Evolutionary conservation across 768 basidiomycete genomes (phyloP), one percentile per base, ranked within the genome.

Genomic region (Macrolepiota dolichaula): DNA sequence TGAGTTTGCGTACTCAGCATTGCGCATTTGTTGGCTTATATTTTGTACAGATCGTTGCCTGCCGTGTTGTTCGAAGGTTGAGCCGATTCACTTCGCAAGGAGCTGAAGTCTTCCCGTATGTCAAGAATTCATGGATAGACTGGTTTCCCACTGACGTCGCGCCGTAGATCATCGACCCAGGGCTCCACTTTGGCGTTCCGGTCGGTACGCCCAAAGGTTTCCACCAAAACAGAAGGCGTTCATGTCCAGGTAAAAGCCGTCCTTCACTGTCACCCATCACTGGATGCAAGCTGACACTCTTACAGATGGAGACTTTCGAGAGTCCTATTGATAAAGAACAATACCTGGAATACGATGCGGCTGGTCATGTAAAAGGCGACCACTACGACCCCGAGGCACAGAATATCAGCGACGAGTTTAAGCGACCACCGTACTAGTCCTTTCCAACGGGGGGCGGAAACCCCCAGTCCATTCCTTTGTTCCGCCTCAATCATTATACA

Each of bases 251-350:
- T 85, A 55, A 56, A n/a, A 67, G 59, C 42, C 47, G 3, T 15
- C n/a, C 6, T n/a, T 42, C 32, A 52, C 53, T 32, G 52, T 24
- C 15, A 54, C 38, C 27, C 7, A 3, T 32, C 29, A 3, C 51
- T 51, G 36, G 51, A 42, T 27, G 40, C 29, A 52, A 29, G 35
- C 57, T 63, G 25, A 62, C 62, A 27, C 61, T 57, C 49, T 29
- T 46, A 27, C 63, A 89, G 87, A 89, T 89, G 88, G 80, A 86
- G 61, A 85, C 85, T 13, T 86, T 87, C 59, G 79, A 82, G 64
- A 77, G 76, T 61, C 79, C 76, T 13, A 67, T 74, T 4, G 79
- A 78, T 44, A 79, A 74, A 54, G 73, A 40, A 32, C 61, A 76
- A 0, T 80, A 76, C 52, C 58, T 76, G 35, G 81, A 80, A 55